phyloP scores from a whole-genome alignment of 768 basidiomycete species.

The Auricularia sp. region DNA sequence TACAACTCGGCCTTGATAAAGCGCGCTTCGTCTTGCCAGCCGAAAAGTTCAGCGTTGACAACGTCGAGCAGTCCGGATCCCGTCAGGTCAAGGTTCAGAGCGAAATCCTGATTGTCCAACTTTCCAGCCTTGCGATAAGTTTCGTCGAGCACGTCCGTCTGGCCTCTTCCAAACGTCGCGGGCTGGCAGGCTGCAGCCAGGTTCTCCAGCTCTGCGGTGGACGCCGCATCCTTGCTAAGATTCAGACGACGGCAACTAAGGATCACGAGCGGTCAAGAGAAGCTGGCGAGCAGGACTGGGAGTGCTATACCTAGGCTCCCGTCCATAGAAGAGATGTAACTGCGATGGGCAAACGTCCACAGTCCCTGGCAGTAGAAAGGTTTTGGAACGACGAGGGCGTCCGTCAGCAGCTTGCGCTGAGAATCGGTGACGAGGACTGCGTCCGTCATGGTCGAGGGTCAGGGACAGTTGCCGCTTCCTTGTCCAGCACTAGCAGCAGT shows the following conservation, averaged over 20 bases:
- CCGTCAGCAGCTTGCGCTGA: neutral
- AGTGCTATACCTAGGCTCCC: neutral
- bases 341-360: neutral
- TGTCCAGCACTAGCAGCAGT: too few relatives aligned
- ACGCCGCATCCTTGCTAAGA: constrained; percentile 1
- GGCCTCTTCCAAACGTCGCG: constrained; percentile 14
- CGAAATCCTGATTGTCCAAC: constrained; percentile 15
- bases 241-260: constrained; percentile 8
- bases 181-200: constrained; percentile 14
- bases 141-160: constrained; percentile 15
- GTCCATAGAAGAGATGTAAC: neutral
- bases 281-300: neutral
- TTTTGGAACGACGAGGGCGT: neutral
- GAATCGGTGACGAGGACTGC: neutral
- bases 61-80: neutral
- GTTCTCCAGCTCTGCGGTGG: constrained; percentile 4
- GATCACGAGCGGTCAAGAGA: neutral
- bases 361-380: neutral
- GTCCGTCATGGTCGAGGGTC: too few relatives aligned
- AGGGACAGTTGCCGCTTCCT: too few relatives aligned
- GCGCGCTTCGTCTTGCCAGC: neutral
- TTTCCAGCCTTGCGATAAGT: constrained; percentile 19
- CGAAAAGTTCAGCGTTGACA: neutral
- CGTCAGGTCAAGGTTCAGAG: constrained; percentile 10
- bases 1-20: constrained; percentile 28